These are phyloP conservation scores for Tolypocladium ovalisporum DNA, from an alignment of 2,329 filamentous ascomycete genomes.

Conservation along the genomic window DNA sequence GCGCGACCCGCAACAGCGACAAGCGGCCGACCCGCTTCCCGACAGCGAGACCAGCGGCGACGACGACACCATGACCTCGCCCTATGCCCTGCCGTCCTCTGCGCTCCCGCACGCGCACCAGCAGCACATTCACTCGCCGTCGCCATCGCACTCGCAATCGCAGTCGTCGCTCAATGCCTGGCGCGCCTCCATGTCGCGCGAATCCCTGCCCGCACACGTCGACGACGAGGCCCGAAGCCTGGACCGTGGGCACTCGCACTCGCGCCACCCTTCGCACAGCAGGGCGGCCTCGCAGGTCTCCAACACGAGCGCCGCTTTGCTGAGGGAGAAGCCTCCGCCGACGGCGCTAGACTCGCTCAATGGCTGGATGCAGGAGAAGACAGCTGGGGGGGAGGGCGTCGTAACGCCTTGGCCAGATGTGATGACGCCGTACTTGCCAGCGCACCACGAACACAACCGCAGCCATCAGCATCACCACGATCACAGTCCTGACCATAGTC, in stretches of 20 bases:
- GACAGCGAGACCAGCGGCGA: not conserved
- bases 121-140: slow-evolving; percentile 28
- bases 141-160: slow-evolving; percentile 25
- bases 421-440: slow-evolving; percentile 14
- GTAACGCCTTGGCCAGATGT: slow-evolving; percentile 21
- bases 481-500: too few species aligned
- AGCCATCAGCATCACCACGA: slow-evolving; percentile 19
- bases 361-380: slow-evolving; percentile 30
- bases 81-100: slow-evolving; percentile 42
- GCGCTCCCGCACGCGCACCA: slow-evolving; percentile 37
- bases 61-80: slow-evolving; percentile 31
- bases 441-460: slow-evolving; percentile 8
- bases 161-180: slow-evolving; percentile 28
- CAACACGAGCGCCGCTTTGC: slow-evolving; percentile 14
- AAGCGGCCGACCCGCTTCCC: not conserved
- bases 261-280: slow-evolving; percentile 16
- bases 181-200: slow-evolving; percentile 21
- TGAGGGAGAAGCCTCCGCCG: slow-evolving; percentile 20
- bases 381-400: slow-evolving; percentile 28
- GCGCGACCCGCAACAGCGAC: not conserved
- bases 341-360: slow-evolving; percentile 21
- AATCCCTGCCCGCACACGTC: slow-evolving; percentile 17
- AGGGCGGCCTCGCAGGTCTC: slow-evolving; percentile 19
- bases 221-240: slow-evolving; percentile 19
- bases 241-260: slow-evolving; percentile 14